A percentile compares a stretch with the other conserved stretches of the same genome.
Evolutionary conservation across 2,329 filamentous ascomycete species (phyloP).

Genomic region (Bertia moriformis): DNA sequence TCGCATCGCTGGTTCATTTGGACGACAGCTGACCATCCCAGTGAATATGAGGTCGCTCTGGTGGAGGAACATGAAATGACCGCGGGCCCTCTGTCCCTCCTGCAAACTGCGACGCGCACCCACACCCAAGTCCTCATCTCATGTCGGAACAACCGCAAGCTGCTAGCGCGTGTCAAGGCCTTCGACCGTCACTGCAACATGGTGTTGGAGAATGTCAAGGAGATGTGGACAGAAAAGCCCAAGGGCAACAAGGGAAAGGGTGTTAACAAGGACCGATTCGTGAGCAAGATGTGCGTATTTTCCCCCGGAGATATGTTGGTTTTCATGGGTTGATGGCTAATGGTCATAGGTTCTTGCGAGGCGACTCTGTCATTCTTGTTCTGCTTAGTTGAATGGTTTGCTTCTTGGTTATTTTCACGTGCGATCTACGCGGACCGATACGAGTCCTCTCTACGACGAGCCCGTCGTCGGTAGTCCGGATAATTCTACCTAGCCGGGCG

Average conservation of each 20-base stretch:
- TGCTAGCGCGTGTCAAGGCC: constrained; percentile 91
- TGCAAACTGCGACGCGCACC: constrained; percentile 88
- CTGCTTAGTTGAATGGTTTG: constrained; percentile 50
- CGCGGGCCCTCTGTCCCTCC: constrained; percentile 73
- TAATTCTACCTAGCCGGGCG: too few species aligned
- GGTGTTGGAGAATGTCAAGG: constrained; percentile 92
- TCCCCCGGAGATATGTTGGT: constrained; percentile 2
- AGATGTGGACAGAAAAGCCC: constrained; percentile 98
- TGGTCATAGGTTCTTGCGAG: constrained; percentile 58
- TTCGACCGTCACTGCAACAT: constrained; percentile 99
- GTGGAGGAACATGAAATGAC: constrained; percentile 70
- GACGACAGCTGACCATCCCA: constrained; percentile 5
- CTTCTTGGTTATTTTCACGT: too few species aligned
- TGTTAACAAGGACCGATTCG: constrained; percentile 96
- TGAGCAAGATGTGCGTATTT: constrained; percentile 75
- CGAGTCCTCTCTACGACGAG: too few species aligned
- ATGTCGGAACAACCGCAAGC: constrained; percentile 94
- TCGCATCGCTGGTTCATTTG: constrained; percentile 1
- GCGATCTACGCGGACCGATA: too few species aligned
- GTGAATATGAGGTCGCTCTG: constrained; percentile 37
- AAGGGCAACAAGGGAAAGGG: constrained; percentile 77
- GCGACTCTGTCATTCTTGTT: constrained; percentile 78
- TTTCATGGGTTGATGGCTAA: neutral
- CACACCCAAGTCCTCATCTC: constrained; percentile 95
- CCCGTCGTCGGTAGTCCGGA: too few species aligned